Evolutionary conservation across 352 stramenopile genomes (phyloP), one percentile per base, ranked within the genome.

Genomic region (Phytophthora chlamydospora): DNA sequence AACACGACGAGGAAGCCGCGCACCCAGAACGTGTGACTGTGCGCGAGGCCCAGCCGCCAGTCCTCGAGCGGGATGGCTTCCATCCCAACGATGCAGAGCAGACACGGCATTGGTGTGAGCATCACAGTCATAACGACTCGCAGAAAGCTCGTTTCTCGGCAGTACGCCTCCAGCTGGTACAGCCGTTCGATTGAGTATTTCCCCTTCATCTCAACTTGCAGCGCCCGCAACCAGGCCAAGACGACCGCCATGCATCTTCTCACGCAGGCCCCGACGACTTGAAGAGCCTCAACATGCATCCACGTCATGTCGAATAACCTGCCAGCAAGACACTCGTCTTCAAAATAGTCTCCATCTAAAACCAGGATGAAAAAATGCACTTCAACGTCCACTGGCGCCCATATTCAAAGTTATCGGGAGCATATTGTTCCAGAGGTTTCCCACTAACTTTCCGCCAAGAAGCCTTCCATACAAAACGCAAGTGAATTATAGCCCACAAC

Each of bases 131-230:
- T 9, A 6, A 63, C 6, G 2, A 57, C 50, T 13, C 44, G 44
- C 4, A 45, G 16, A 46, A 12, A 17, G 29, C 14, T 51, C 13
- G 46, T 62, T 1, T 38, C 39, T 5, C 47, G 19, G 12, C 38
- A 44, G 19, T 69, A 73, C 16, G 41, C 12, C 1, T 66, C 16
- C 40, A 73, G 43, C 2, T 19, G 24, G 13, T 63, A 54, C 29
- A 76, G 27, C 24, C 68, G 41, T 13, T 71, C 46, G 43, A 66
- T 43, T 0, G 58, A 66, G 32, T 71, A 79, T 27, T 62, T 49
- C 3, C 71, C 66, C 12, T 73, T 62, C 0, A 67, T 44, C 13
- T 79, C 66, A 3, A 79, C 61, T 50, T 78, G 66, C 27, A 59
- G n/a, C 1, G 27, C 16, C 6, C 45, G 52, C 27, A 41, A 39